Conservation (phyloP, 2,329 filamentous ascomycete genomes). For the Diaporthe batatas region DNA sequence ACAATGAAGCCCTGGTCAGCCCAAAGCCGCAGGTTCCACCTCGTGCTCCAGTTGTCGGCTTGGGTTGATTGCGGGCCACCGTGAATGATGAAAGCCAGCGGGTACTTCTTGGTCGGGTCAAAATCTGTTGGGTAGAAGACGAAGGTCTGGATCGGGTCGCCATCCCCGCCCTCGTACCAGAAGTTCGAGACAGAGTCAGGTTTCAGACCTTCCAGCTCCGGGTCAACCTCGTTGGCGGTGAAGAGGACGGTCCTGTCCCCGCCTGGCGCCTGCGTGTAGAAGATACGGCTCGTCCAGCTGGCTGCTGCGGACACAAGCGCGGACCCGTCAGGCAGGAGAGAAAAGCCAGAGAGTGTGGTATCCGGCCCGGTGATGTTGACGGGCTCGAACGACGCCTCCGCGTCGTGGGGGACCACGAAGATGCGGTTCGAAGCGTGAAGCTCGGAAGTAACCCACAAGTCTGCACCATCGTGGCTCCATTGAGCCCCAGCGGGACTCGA, state of each 20-base stretch:
- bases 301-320: constrained; percentile 52
- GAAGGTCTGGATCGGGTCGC: constrained; percentile 50
- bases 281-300: constrained; percentile 53
- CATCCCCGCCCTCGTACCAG: constrained; percentile 51
- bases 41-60: constrained; percentile 65
- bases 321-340: constrained; percentile 47
- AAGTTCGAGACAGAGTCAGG: constrained; percentile 52
- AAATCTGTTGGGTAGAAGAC: constrained; percentile 52
- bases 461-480: constrained; percentile 46
- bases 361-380: constrained; percentile 53
- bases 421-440: constrained; percentile 13
- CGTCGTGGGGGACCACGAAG: background rate
- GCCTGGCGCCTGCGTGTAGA: constrained; percentile 49
- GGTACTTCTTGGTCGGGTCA: constrained; percentile 60
- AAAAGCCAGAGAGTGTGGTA: constrained; percentile 47
- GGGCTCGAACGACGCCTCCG: constrained; percentile 46
- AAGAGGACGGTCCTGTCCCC: constrained; percentile 50
- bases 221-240: constrained; percentile 53
- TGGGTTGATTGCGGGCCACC: constrained; percentile 67
- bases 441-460: constrained; percentile 13
- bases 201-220: constrained; percentile 50
- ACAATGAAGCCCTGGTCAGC: constrained; percentile 70
- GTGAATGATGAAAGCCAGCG: constrained; percentile 66
- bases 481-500: constrained; percentile 47
- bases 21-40: constrained; percentile 68